Evolutionary conservation across 352 stramenopile species (phyloP).

Genomic region (Pythium phragmiticola): DNA sequence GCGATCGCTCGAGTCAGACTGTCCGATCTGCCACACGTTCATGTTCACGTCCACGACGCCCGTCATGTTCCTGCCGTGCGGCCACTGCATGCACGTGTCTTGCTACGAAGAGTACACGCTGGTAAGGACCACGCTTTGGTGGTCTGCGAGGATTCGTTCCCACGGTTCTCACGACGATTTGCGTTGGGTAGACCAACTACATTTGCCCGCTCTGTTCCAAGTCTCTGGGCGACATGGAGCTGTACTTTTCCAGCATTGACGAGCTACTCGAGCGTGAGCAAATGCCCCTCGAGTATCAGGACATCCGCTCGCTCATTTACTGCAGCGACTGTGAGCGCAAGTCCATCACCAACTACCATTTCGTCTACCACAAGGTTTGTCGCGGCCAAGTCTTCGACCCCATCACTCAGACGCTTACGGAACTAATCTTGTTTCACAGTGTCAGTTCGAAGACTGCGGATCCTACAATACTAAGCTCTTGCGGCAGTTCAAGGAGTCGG

Average conservation of each 20-base stretch:
- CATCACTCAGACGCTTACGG: background rate
- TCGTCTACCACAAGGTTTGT: conserved; percentile 85
- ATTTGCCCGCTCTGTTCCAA: conserved; percentile 95
- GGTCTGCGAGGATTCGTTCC: background rate
- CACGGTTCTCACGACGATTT: background rate
- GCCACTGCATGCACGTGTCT: conserved; percentile 95
- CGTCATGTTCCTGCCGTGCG: conserved; percentile 93
- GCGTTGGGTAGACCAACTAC: conserved; percentile 76
- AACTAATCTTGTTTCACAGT: conserved; percentile 30
- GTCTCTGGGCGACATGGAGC: conserved; percentile 93
- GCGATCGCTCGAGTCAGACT: conserved; percentile 93
- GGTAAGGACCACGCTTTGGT: conserved; percentile 27
- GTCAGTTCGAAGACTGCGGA: conserved; percentile 69
- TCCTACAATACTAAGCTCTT: conserved; percentile 88
- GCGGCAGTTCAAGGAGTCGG: conserved; percentile 61
- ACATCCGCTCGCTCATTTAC: conserved; percentile 76
- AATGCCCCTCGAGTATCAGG: conserved; percentile 75
- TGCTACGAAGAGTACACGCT: conserved; percentile 95
- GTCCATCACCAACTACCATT: conserved; percentile 82
- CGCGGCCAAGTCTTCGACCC: background rate
- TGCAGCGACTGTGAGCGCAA: conserved; percentile 87
- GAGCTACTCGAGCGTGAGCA: conserved; percentile 78
- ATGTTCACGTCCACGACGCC: conserved; percentile 96
- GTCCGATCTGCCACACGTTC: conserved; percentile 93
- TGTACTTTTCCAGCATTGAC: conserved; percentile 87